phyloP scores from a whole-genome alignment of 495 filamentous ascomycete genomes.

The Penicillium cinerascens region DNA sequence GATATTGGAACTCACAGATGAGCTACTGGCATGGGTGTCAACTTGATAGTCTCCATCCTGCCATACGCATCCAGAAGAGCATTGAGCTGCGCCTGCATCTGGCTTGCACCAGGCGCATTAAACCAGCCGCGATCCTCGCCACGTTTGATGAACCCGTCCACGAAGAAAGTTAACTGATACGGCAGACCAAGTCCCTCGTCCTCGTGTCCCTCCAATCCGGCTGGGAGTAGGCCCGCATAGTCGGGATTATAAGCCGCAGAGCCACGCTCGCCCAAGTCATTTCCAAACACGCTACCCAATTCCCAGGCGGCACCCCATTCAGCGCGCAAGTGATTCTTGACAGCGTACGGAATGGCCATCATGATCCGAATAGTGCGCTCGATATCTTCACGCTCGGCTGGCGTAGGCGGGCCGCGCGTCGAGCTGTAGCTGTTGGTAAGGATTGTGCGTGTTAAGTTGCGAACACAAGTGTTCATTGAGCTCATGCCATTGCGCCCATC shows the following conservation, averaged over 20 bases:
- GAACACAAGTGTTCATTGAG: conserved; percentile 54
- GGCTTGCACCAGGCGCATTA: conserved; percentile 56
- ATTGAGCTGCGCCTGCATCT: conserved; percentile 62
- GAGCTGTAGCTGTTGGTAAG: conserved; percentile 41
- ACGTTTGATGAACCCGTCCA: conserved; percentile 66
- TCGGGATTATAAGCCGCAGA: conserved; percentile 50
- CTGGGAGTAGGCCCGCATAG: conserved; percentile 59
- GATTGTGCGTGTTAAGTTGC: conserved; percentile 62
- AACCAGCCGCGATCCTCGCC: conserved; percentile 59
- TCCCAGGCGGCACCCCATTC: conserved; percentile 62
- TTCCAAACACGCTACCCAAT: conserved; percentile 32
- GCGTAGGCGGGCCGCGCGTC: conserved; percentile 17
- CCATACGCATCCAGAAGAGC: conserved; percentile 62
- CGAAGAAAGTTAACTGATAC: conserved; percentile 62
- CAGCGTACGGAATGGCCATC: conserved; percentile 68
- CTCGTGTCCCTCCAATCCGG: conserved; percentile 58
- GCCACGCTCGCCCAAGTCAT: conserved; percentile 43
- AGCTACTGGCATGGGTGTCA: conserved; percentile 72
- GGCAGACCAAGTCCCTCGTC: conserved; percentile 61
- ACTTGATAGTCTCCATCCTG: conserved; percentile 69
- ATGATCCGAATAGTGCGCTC: conserved; percentile 58
- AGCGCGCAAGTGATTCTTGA: conserved; percentile 71
- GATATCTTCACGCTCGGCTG: conserved; percentile 55
- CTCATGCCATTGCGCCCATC: conserved; percentile 60
- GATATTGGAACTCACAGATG: conserved; percentile 50